Evolutionary conservation across 2,329 filamentous ascomycete species (phyloP).

Genomic region (Sclerotinia minor): DNA sequence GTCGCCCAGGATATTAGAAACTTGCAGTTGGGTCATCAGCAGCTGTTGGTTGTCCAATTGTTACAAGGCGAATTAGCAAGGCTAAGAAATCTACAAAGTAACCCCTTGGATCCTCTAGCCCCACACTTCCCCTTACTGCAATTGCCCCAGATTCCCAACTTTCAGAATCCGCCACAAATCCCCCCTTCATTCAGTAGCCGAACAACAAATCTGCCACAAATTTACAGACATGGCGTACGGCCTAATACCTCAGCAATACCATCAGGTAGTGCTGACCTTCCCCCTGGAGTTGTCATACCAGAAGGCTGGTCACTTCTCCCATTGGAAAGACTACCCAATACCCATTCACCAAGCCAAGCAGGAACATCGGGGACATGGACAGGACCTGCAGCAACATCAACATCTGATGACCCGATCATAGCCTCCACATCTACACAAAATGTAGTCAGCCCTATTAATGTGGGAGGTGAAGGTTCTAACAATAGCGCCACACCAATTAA

Average conservation of each 20-base stretch:
- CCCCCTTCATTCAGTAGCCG: conserved; percentile 8
- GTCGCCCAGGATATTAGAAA: conserved; percentile 66
- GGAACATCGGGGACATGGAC: conserved; percentile 24
- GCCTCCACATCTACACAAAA: conserved; percentile 36
- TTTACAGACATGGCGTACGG: conserved; percentile 50
- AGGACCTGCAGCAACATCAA: conserved; percentile 31
- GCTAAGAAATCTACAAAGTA: conserved; percentile 50
- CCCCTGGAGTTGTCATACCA: conserved; percentile 63
- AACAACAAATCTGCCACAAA: conserved; percentile 25
- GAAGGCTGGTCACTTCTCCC: conserved; percentile 65
- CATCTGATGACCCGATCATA: conserved; percentile 30
- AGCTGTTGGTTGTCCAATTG: conserved; percentile 66
- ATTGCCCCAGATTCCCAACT: conserved; percentile 27
- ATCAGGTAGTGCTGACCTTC: conserved; percentile 60
- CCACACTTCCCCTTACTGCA: conserved; percentile 38
- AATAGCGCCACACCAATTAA: conserved; percentile 31
- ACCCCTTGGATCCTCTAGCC: conserved; percentile 31
- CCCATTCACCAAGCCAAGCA: conserved; percentile 15
- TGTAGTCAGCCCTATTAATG: conserved; percentile 33
- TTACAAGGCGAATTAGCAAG: conserved; percentile 68
- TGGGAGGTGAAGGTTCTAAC: conserved; percentile 14
- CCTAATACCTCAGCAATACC: conserved; percentile 54
- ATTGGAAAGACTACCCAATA: conserved; percentile 50
- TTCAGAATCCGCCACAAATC: conserved; percentile 18
- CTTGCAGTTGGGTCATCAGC: conserved; percentile 64